phyloP scores from a whole-genome alignment of 2,329 filamentous ascomycete species.

The Scortechinia acanthostroma region DNA sequence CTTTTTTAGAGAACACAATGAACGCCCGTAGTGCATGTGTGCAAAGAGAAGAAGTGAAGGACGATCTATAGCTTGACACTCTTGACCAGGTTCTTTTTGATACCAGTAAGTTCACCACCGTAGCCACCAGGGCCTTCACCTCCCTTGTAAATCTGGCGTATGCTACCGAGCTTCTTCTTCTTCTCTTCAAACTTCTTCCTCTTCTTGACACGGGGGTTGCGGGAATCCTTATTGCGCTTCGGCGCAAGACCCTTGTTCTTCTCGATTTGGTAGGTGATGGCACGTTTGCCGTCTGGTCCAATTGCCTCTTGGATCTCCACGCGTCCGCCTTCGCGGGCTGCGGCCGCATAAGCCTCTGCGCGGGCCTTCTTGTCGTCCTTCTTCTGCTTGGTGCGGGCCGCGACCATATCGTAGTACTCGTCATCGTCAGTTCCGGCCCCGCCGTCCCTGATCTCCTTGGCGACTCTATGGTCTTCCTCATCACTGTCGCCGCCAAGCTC shows the following conservation, averaged over 20 bases:
- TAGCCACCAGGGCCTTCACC: slow-evolving; percentile 81
- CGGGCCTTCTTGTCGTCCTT: slow-evolving; percentile 63
- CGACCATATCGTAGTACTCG: slow-evolving; percentile 86
- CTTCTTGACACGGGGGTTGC: slow-evolving; percentile 97
- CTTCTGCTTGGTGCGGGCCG: slow-evolving; percentile 62
- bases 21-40: neutral
- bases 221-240: slow-evolving; percentile 83
- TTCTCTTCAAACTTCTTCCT: slow-evolving; percentile 91
- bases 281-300: slow-evolving; percentile 79
- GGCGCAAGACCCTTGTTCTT: slow-evolving; percentile 96
- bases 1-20: neutral
- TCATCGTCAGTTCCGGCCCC: slow-evolving; percentile 40
- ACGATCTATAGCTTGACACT: slow-evolving; percentile 85
- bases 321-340: slow-evolving; percentile 55
- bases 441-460: neutral
- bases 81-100: slow-evolving; percentile 88
- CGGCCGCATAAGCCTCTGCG: slow-evolving; percentile 45
- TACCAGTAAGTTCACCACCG: slow-evolving; percentile 85
- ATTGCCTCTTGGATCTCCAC: slow-evolving; percentile 57
- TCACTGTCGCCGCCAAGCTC: slow-evolving; percentile 55
- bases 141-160: slow-evolving; percentile 79
- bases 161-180: slow-evolving; percentile 90
- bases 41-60: too few relatives aligned
- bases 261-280: slow-evolving; percentile 86
- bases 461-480: neutral